phyloP scores from a whole-genome alignment of 2,329 filamentous ascomycete genomes.

The Diaporthe citrichinensis region DNA sequence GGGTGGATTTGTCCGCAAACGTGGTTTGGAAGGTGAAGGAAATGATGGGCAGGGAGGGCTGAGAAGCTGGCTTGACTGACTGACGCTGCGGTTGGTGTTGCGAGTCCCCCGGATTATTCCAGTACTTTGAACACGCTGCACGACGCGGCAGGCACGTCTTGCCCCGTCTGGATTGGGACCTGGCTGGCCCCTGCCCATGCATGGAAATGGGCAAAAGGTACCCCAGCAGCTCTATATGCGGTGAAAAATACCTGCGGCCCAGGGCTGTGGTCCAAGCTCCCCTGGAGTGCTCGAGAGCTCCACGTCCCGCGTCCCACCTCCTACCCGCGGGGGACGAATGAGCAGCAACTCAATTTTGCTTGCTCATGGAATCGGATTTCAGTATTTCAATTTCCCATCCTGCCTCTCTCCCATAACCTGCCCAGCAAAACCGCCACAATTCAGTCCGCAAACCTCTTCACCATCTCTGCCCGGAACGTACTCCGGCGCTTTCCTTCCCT shows the following conservation, averaged over 20 bases:
- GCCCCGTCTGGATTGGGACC: neutral
- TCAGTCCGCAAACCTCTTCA: neutral
- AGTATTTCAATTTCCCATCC: neutral
- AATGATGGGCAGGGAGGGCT: slow-evolving; percentile 11
- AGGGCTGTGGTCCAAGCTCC: slow-evolving; percentile 9
- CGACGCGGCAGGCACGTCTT: neutral
- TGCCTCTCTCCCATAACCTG: neutral
- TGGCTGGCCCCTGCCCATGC: neutral
- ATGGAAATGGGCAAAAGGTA: neutral
- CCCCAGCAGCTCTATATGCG: neutral
- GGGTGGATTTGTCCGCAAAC: neutral
- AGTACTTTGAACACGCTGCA: slow-evolving; percentile 4
- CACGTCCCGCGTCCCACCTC: slow-evolving; percentile 11
- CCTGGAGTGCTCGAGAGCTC: neutral
- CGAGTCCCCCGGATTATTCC: neutral
- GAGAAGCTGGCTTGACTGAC: slow-evolving; percentile 16
- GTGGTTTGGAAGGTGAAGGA: neutral
- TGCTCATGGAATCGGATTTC: slow-evolving; percentile 25
- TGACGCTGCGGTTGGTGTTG: slow-evolving; percentile 20
- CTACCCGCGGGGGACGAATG: slow-evolving; percentile 36
- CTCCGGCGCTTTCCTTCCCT: slow-evolving; percentile 54
- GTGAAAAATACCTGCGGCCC: neutral
- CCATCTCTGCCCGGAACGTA: slow-evolving; percentile 50
- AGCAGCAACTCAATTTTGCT: slow-evolving; percentile 39
- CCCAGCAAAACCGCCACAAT: neutral